Percentiles rank a stretch among this genome's conserved stretches.
Evolutionary conservation across 257 asterid genomes (phyloP).

Genomic region (Scutellaria minor): DNA sequence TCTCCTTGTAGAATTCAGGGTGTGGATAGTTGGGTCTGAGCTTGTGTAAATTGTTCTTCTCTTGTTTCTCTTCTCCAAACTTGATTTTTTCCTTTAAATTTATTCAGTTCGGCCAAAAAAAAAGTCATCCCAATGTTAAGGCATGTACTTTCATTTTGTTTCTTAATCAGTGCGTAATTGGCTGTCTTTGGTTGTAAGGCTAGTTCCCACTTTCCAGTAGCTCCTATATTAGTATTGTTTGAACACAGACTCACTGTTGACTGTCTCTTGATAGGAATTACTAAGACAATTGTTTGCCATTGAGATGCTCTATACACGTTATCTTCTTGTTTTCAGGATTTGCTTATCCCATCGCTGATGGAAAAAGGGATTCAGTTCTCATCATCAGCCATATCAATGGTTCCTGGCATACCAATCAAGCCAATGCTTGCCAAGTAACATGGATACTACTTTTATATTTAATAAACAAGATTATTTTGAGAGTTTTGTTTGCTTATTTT

Average conservation of each 20-base stretch:
- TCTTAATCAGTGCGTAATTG: conserved; percentile 14
- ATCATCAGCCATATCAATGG: conserved; percentile 68
- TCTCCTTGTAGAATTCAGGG: neutral
- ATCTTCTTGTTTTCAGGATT: conserved; percentile 53
- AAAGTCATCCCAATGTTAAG: neutral
- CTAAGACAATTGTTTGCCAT: conserved; percentile 4
- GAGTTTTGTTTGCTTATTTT: conserved; percentile 27
- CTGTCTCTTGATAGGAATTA: conserved; percentile 26
- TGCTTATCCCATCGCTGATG: conserved; percentile 74
- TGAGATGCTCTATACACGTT: conserved; percentile 32
- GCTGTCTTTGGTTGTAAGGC: neutral
- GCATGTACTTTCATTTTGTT: neutral
- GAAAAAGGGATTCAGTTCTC: conserved; percentile 80
- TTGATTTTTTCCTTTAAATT: conserved; percentile 22
- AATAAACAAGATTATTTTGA: conserved; percentile 19
- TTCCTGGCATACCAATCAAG: conserved; percentile 91
- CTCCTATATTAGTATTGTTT: conserved; percentile 12
- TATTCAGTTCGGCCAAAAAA: conserved; percentile 11
- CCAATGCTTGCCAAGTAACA: conserved; percentile 95
- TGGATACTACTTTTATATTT: conserved; percentile 30
- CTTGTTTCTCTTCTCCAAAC: neutral
- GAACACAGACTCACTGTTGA: neutral
- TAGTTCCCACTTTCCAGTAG: neutral
- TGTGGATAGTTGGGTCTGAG: conserved; percentile 3
- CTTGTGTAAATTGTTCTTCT: neutral